phyloP scores from a whole-genome alignment of 2,329 filamentous ascomycete genomes.

The Cladophialophora immunda region DNA sequence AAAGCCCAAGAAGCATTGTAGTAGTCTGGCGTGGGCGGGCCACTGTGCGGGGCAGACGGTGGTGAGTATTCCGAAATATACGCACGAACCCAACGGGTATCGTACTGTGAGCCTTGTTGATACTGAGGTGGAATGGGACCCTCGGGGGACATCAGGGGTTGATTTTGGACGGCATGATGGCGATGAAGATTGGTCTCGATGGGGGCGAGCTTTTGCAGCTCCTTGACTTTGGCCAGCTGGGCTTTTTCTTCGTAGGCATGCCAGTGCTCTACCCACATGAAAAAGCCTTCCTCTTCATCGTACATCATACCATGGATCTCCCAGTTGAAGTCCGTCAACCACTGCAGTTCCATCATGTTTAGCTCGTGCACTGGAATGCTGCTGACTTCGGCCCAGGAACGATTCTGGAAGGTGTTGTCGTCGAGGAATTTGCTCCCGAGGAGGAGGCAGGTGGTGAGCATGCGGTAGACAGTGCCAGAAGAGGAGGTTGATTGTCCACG shows the following conservation, averaged over 20 bases:
- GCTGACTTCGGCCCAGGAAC: constrained; percentile 95
- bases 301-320: constrained; percentile 85
- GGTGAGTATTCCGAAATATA: constrained; percentile 60
- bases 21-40: constrained; percentile 58
- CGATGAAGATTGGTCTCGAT: constrained; percentile 72
- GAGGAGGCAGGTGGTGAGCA: constrained; percentile 84
- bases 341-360: constrained; percentile 86
- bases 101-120: constrained; percentile 56
- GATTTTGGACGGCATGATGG: constrained; percentile 56
- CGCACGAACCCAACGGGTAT: constrained; percentile 62
- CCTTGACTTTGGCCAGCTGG: constrained; percentile 55
- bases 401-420: constrained; percentile 97
- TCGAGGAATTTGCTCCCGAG: constrained; percentile 95
- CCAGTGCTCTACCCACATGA: constrained; percentile 72
- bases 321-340: constrained; percentile 84
- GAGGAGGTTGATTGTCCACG: constrained; percentile 63
- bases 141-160: constrained; percentile 58
- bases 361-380: constrained; percentile 85
- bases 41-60: constrained; percentile 59
- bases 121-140: constrained; percentile 60
- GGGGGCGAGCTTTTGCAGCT: constrained; percentile 63
- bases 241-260: constrained; percentile 66
- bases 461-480: constrained; percentile 80
- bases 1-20: constrained; percentile 56
- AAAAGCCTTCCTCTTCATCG: constrained; percentile 73